Base-by-base conservation (phyloP, 2,329 filamentous ascomycete genomes). In the Pseudogymnoascus sp. region DNA sequence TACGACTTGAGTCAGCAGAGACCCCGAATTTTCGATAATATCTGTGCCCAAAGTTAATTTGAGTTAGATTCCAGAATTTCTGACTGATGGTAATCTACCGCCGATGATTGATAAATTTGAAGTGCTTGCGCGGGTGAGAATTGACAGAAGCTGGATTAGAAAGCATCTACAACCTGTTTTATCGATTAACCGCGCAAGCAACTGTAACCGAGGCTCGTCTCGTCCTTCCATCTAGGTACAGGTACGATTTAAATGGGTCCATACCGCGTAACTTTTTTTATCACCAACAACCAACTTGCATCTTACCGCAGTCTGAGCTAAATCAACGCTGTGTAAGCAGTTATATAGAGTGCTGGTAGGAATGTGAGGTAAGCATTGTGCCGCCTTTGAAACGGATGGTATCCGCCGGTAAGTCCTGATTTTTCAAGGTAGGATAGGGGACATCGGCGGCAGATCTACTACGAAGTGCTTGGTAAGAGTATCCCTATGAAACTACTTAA, bases 161-260 rank as follows among this genome's bases (percentile, higher is more conserved):
- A 56, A 56, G 25, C 49, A 56, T 34, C 18, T 56, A 56, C 9
- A 11, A 21, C 14, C 25, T 18, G n/a, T 8, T 9, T 56, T 34
- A n/a, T 56, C 8, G 28, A 18, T 14, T 56, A 56, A 56, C 49
- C 49, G 49, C 49, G 25, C 49, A 56, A 56, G 49, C 49, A 56
- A n/a, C 8, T 56, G 9, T 3, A 56, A 56, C 49, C 49, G 49
- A 56, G 25, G 49, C 28, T 34, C 49, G 49, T 56, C 49, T 56
- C 49, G 49, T 12, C 49, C 49, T 56, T 56, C 49, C 49, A 56
- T 56, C 7, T 56, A 16, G n/a, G 49, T 56, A 56, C 49, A 16
- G n/a, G 49, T 56, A 56, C 49, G 3, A 14, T 18, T 21, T 3
- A 34, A 56, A 18, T 56, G 28, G 49, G 25, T 9, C 49, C n/a